Percentiles rank a stretch among this genome's conserved stretches.
phyloP scores from a whole-genome alignment of 345 rosid genomes.

The Hypericum perforatum region DNA sequence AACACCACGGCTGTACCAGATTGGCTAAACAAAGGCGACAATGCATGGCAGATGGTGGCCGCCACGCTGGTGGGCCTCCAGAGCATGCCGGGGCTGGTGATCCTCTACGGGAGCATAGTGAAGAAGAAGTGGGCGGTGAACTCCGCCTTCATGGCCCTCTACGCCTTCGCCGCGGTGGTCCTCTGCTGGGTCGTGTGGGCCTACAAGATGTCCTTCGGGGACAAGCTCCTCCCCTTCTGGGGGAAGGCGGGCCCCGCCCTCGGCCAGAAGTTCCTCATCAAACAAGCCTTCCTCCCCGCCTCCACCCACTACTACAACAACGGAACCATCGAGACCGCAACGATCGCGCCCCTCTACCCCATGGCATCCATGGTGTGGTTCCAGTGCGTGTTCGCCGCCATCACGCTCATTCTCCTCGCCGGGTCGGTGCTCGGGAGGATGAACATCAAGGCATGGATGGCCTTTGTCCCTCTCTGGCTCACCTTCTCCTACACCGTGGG shows the following conservation, averaged over 20 bases:
- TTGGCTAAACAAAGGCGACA: conserved; percentile 46
- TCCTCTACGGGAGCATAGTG: conserved; percentile 40
- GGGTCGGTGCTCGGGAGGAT: conserved; percentile 43
- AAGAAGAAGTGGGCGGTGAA: conserved; percentile 43
- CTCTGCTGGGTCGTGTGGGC: conserved; percentile 41
- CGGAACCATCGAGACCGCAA: conserved; percentile 16
- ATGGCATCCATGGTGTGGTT: conserved; percentile 47
- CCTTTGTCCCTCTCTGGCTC: conserved; percentile 41
- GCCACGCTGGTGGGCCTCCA: conserved; percentile 41
- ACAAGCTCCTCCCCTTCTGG: conserved; percentile 40
- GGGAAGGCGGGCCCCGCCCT: conserved; percentile 43
- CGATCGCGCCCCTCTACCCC: conserved; percentile 25
- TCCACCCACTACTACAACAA: conserved; percentile 14
- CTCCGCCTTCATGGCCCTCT: conserved; percentile 46
- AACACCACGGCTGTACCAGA: conserved; percentile 26
- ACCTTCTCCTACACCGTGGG: conserved; percentile 36
- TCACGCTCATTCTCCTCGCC: conserved; percentile 26
- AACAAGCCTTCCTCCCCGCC: conserved; percentile 24
- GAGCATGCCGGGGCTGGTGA: conserved; percentile 37
- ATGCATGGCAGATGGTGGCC: conserved; percentile 42
- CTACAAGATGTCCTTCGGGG: conserved; percentile 41
- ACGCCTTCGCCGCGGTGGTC: conserved; percentile 38
- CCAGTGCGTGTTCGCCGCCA: conserved; percentile 38
- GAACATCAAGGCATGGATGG: conserved; percentile 44
- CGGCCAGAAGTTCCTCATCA: conserved; percentile 33